Evolutionary conservation across 1,284 basidiomycete species (phyloP).

Genomic region (Ceratobasidium sp.): DNA sequence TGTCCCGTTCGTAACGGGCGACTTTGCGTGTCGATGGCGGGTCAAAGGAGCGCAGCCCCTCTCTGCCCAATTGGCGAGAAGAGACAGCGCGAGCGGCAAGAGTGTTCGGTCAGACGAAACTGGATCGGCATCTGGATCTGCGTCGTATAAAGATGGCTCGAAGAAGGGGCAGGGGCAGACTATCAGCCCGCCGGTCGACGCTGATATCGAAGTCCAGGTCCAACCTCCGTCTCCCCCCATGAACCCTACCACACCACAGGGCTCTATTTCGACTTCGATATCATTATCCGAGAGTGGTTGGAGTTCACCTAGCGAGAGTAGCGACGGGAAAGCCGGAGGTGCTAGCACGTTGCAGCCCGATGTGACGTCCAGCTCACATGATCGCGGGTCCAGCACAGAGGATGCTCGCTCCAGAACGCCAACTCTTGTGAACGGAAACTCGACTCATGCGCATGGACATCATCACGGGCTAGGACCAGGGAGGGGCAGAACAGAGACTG

Average conservation of each 20-base stretch:
- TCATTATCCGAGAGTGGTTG: conserved; percentile 25
- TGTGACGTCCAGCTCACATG: conserved; percentile 16
- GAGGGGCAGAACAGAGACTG: conserved; percentile 45
- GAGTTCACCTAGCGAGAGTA: conserved; percentile 34
- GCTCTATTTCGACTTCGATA: conserved; percentile 16
- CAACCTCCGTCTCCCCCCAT: conserved; percentile 36
- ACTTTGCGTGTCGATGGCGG: conserved; percentile 82
- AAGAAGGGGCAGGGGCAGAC: conserved; percentile 44
- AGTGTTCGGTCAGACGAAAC: conserved; percentile 55
- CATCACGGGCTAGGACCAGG: conserved; percentile 8
- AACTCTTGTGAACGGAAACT: not conserved
- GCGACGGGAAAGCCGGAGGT: conserved; percentile 13
- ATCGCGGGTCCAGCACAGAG: conserved; percentile 25
- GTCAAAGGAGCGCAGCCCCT: conserved; percentile 68
- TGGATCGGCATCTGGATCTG: conserved; percentile 54
- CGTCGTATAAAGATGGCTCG: not conserved
- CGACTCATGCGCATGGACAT: not conserved
- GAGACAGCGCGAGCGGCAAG: conserved; percentile 57
- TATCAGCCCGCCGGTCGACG: conserved; percentile 52
- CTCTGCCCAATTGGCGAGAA: conserved; percentile 10
- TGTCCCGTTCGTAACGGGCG: conserved; percentile 80
- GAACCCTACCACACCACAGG: conserved; percentile 14
- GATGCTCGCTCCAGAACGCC: conserved; percentile 8
- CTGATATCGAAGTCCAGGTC: conserved; percentile 39
- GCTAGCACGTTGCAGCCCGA: not conserved